phyloP scores from a whole-genome alignment of 768 basidiomycete genomes.

The Crepidotus variabilis region DNA sequence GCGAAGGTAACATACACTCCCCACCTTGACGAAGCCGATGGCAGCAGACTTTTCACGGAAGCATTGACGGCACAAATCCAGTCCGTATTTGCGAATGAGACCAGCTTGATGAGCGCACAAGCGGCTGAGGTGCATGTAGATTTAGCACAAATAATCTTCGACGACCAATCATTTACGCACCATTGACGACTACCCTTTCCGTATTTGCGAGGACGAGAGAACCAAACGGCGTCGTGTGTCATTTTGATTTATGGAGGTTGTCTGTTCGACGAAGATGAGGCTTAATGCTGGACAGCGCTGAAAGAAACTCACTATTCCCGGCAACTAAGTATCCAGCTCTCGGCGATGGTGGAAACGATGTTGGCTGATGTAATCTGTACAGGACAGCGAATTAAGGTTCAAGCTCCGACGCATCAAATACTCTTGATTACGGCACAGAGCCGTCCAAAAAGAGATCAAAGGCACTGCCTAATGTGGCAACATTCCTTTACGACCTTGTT shows the following conservation, averaged over 20 bases:
- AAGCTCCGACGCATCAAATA: slow-evolving; percentile 13
- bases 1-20: slow-evolving; percentile 10
- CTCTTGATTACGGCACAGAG: not conserved
- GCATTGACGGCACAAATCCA: slow-evolving; percentile 97
- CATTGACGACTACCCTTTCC: slow-evolving; percentile 96
- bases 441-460: slow-evolving; percentile 14
- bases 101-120: slow-evolving; percentile 96
- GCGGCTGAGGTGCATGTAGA: slow-evolving; percentile 57
- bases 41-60: slow-evolving; percentile 94
- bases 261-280: slow-evolving; percentile 1
- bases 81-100: slow-evolving; percentile 96
- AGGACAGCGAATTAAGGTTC: slow-evolving; percentile 31
- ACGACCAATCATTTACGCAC: slow-evolving; percentile 41
- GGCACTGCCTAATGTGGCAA: slow-evolving; percentile 15
- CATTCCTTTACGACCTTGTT: slow-evolving; percentile 9
- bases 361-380: slow-evolving; percentile 37
- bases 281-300: not conserved
- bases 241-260: slow-evolving; percentile 46
- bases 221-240: slow-evolving; percentile 99
- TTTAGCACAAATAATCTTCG: slow-evolving; percentile 3
- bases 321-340: slow-evolving; percentile 17
- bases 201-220: slow-evolving; percentile 91
- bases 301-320: slow-evolving; percentile 25
- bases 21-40: slow-evolving; percentile 93
- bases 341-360: slow-evolving; percentile 11